phyloP scores from a whole-genome alignment of 768 basidiomycete genomes.

The Cytidiella melzeri region DNA sequence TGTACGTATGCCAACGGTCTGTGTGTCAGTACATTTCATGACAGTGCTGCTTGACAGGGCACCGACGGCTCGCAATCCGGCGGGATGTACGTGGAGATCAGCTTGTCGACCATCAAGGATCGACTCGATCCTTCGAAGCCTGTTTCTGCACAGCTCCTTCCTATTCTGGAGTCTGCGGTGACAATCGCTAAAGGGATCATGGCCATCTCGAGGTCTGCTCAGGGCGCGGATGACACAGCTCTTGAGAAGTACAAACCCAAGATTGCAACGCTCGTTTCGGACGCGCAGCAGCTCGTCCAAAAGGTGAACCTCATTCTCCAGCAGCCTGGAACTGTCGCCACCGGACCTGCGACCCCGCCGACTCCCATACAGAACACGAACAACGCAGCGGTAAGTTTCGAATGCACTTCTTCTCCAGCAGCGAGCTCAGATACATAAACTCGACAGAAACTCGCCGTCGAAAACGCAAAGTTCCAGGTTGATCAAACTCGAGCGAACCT shows the following conservation, averaged over 20 bases:
- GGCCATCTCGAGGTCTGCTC: background rate
- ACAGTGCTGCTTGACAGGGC: no score
- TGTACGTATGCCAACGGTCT: no score
- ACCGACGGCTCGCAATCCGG: no score
- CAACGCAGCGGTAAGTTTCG: background rate
- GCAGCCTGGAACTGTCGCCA: background rate
- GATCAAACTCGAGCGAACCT: background rate
- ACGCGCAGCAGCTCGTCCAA: background rate
- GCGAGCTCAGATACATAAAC: no score
- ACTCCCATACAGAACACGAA: background rate
- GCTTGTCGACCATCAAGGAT: background rate
- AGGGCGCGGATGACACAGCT: background rate
- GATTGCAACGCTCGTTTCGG: background rate
- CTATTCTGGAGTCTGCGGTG: background rate
- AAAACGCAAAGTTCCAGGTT: no score
- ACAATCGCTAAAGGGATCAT: background rate
- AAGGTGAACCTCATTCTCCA: background rate
- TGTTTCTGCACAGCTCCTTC: background rate
- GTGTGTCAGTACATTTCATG: no score
- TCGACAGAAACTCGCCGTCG: no score
- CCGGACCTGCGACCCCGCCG: background rate
- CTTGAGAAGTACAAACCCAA: background rate
- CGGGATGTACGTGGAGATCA: background rate
- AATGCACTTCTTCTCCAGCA: no score
- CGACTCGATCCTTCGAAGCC: background rate